A percentile compares a stretch with the other conserved stretches of the same genome.
phyloP scores from a whole-genome alignment of 768 basidiomycete genomes.

The Suillus occidentalis region DNA sequence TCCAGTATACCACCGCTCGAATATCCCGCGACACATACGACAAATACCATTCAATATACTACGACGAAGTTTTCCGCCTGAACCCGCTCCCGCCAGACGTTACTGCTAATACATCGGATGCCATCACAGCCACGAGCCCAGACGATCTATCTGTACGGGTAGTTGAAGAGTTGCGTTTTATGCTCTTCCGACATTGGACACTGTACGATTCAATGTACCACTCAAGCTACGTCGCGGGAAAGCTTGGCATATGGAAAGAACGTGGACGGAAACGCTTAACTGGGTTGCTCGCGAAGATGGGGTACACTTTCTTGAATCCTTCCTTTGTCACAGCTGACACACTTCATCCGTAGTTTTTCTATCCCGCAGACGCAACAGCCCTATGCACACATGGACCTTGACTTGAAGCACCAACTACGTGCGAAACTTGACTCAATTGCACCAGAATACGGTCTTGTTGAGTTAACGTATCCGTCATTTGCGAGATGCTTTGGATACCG shows the following conservation, averaged over 20 bases:
- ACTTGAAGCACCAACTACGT: slow-evolving; percentile 79
- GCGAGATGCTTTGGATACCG: slow-evolving; percentile 89
- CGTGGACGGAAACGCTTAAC: slow-evolving; percentile 85
- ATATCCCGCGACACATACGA: slow-evolving; percentile 90
- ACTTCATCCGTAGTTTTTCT: slow-evolving; percentile 68
- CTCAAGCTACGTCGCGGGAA: slow-evolving; percentile 92
- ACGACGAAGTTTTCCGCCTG: slow-evolving; percentile 91
- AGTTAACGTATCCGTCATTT: slow-evolving; percentile 93
- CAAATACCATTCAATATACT: slow-evolving; percentile 71
- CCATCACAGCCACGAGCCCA: slow-evolving; percentile 59
- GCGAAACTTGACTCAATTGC: slow-evolving; percentile 85
- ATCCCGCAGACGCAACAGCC: slow-evolving; percentile 92
- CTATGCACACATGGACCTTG: slow-evolving; percentile 95
- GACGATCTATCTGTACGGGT: slow-evolving; percentile 84
- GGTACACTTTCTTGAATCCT: slow-evolving; percentile 45
- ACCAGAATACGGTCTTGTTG: slow-evolving; percentile 92
- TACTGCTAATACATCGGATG: slow-evolving; percentile 35
- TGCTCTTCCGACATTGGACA: slow-evolving; percentile 96
- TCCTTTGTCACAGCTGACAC: slow-evolving; percentile 8
- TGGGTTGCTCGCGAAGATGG: slow-evolving; percentile 97
- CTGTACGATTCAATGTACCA: slow-evolving; percentile 98
- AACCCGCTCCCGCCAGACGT: slow-evolving; percentile 59
- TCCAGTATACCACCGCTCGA: slow-evolving; percentile 85
- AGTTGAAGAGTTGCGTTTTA: slow-evolving; percentile 90
- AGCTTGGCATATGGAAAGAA: slow-evolving; percentile 96